A percentile compares a stretch with the other conserved stretches of the same genome.
phyloP scores from a whole-genome alignment of 495 filamentous ascomycete genomes.

The Choiromyces venosus region DNA sequence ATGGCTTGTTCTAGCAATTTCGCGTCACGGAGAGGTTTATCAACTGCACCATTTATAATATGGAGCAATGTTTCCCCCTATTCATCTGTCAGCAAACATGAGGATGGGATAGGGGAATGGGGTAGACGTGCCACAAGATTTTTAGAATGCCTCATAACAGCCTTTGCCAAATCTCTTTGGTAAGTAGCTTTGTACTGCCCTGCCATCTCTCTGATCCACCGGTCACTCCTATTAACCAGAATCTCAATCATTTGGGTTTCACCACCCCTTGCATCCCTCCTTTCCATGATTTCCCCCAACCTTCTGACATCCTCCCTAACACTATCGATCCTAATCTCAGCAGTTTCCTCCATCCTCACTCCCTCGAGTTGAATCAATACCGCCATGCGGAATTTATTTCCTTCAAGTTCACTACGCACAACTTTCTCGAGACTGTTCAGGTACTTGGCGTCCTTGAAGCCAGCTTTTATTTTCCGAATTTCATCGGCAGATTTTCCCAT shows the following conservation, averaged over 20 bases:
- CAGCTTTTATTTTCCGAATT: slow-evolving; percentile 84
- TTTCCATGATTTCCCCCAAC: slow-evolving; percentile 56
- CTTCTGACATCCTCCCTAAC: slow-evolving; percentile 67
- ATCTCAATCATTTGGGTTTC: slow-evolving; percentile 88
- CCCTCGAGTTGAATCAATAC: slow-evolving; percentile 75
- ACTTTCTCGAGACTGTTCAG: slow-evolving; percentile 71
- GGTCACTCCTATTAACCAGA: slow-evolving; percentile 70
- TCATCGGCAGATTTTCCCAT: slow-evolving; percentile 85
- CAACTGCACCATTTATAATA: slow-evolving; percentile 93
- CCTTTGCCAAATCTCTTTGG: slow-evolving; percentile 72
- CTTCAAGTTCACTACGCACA: slow-evolving; percentile 70
- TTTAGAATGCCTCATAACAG: slow-evolving; percentile 78
- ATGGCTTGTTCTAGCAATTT: slow-evolving; percentile 88
- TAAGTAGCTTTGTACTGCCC: slow-evolving; percentile 64
- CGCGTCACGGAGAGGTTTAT: slow-evolving; percentile 88
- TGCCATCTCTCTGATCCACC: slow-evolving; percentile 74
- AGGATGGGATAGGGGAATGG: slow-evolving; percentile 8
- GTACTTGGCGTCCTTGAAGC: slow-evolving; percentile 89
- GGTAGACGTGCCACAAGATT: slow-evolving; percentile 75
- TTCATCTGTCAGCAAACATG: background rate
- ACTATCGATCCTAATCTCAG: slow-evolving; percentile 49
- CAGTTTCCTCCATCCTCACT: slow-evolving; percentile 65
- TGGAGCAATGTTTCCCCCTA: slow-evolving; percentile 93
- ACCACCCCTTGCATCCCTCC: slow-evolving; percentile 70
- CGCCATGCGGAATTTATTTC: slow-evolving; percentile 89